Percentiles rank a stretch among this genome's conserved stretches.
Conservation (phyloP, 768 basidiomycete species). For the Russula brevipes region DNA sequence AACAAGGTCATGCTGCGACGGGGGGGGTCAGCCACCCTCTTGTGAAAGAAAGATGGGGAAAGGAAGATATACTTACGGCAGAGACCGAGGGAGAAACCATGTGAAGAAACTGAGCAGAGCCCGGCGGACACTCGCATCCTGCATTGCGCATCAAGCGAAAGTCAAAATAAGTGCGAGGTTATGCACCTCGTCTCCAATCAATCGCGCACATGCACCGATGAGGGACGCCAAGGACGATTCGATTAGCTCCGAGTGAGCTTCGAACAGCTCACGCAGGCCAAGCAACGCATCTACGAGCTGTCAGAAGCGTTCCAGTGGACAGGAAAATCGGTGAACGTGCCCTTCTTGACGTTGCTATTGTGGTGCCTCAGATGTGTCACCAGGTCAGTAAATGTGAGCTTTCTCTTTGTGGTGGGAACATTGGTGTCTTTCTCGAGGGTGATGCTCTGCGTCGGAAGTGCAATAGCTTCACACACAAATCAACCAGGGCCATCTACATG, state of each 20-base stretch:
- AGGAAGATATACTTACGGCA: constrained; percentile 38
- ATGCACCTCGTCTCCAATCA: constrained; percentile 79
- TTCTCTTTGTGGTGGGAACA: constrained; percentile 69
- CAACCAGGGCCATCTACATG: background rate
- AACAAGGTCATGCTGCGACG: constrained; percentile 53
- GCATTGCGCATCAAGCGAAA: background rate
- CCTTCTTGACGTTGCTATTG: constrained; percentile 66
- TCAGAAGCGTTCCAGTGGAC: background rate
- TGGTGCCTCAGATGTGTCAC: constrained; percentile 79
- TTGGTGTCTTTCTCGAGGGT: constrained; percentile 47
- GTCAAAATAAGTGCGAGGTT: background rate
- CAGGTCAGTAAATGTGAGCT: constrained; percentile 71
- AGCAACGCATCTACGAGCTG: constrained; percentile 56
- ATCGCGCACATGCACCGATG: constrained; percentile 55
- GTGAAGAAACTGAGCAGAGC: constrained; percentile 58
- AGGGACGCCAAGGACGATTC: constrained; percentile 48
- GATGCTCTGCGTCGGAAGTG: constrained; percentile 81
- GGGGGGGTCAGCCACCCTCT: background rate
- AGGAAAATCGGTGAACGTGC: constrained; percentile 34
- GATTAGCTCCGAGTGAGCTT: constrained; percentile 52
- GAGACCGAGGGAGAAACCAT: constrained; percentile 69
- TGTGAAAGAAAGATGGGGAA: background rate
- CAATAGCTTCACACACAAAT: constrained; percentile 57
- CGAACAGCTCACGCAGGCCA: constrained; percentile 69
- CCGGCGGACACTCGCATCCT: constrained; percentile 83